These are phyloP conservation scores for Begonia masoniana DNA, from an alignment of 306 rosid genomes.

Conservation along the genomic window DNA sequence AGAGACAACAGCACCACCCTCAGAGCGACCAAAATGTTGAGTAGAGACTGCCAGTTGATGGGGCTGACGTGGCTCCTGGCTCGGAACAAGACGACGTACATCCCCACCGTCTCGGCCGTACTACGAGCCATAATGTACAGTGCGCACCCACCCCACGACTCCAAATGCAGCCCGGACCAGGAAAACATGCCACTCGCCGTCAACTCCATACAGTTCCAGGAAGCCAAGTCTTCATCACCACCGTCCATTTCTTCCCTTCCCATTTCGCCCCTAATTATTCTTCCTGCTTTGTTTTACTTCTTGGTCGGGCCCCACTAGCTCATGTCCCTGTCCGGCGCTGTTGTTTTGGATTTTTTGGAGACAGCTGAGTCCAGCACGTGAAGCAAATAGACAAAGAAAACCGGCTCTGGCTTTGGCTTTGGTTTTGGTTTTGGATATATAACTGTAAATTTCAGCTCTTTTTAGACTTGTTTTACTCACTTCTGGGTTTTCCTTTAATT, in stretches of 20 bases:
- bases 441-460: too few relatives aligned
- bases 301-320: slow-evolving; percentile 2
- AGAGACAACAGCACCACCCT: slow-evolving; percentile 24
- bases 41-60: slow-evolving; percentile 86
- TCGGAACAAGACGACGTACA: slow-evolving; percentile 80
- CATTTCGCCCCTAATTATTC: slow-evolving; percentile 13
- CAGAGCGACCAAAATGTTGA: slow-evolving; percentile 70
- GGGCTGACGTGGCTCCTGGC: slow-evolving; percentile 90
- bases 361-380: slow-evolving; percentile 42
- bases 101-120: slow-evolving; percentile 93
- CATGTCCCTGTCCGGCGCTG: neutral
- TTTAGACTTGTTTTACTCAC: too few relatives aligned
- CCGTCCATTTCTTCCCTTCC: slow-evolving; percentile 24
- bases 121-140: slow-evolving; percentile 96
- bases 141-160: slow-evolving; percentile 63
- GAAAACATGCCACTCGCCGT: slow-evolving; percentile 99
- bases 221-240: slow-evolving; percentile 14
- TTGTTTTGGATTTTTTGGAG: slow-evolving; percentile 20
- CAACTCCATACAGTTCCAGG: slow-evolving; percentile 70
- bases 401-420: too few relatives aligned
- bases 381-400: slow-evolving; percentile 41
- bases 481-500: too few relatives aligned
- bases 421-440: too few relatives aligned
- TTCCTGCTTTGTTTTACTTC: slow-evolving; percentile 10
- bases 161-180: slow-evolving; percentile 88